Evolutionary conservation across 108 stramenopile species (phyloP), one percentile per base, ranked within the genome.

Genomic region (Cyclotella kingstonii): DNA sequence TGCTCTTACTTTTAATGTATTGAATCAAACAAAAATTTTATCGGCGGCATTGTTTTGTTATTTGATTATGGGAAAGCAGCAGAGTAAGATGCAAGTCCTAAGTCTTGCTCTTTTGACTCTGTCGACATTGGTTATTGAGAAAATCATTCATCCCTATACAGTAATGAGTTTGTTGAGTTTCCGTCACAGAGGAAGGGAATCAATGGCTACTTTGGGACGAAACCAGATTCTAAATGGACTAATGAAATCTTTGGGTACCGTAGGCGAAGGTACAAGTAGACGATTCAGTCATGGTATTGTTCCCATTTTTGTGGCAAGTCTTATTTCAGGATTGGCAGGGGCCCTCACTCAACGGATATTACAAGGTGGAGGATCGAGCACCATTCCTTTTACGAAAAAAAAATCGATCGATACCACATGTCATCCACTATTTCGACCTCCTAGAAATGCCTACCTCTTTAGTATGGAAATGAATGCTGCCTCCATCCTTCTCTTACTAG

Each of bases 21-120:
- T 98, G 53, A 98, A 98, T 68, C 95, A 96, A 61, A 94, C 91
- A n/a, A 96, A 96, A 62, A 94, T 88, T 8, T 44, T 96, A 18
- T 83, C 81, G 39, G 91, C 93, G 8, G 95, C 95, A 22, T 38
- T 94, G 11, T 96, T 89, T 56, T 92, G 94, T 18, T 98, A 84
- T 78, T 54, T 96, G 2, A 59, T 98, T 9, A 85, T 96, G 87
- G 93, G 91, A 18, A 74, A 79, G 41, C 64, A 56, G 60, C 97
- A 98, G 71, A 84, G 84, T 30, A 33, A 22, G 10, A 31, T 83
- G 45, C 97, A 98, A 77, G 54, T 96, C 30, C 25, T 89, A n/a
- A 85, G 92, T 29, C 73, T 98, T 7, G 42, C 90, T 1, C 49
- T 98, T 14, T 81, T 96, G 10, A 55, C 91, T 0, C 14, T 68